A percentile compares a stretch with the other conserved stretches of the same genome.
These are phyloP conservation scores for Tetrapisispora pingtungensis DNA, from an alignment of 805 yeast genomes.

Conservation along the genomic window DNA sequence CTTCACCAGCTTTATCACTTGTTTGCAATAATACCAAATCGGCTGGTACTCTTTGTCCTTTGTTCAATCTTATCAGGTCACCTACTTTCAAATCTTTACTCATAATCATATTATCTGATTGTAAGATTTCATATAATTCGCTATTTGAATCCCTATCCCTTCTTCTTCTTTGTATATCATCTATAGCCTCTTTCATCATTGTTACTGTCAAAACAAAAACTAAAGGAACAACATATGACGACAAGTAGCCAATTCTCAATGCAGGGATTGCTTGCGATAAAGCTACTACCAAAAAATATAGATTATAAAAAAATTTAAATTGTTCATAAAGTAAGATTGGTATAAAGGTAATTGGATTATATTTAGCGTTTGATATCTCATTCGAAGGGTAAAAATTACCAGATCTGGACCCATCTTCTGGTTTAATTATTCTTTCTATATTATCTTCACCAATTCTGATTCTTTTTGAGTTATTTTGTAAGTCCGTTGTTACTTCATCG, in stretches of 20 bases:
- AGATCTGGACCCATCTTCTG: slow-evolving; percentile 30
- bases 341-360: slow-evolving; percentile 75
- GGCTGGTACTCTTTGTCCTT: slow-evolving; percentile 86
- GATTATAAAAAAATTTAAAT: slow-evolving; percentile 90
- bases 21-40: slow-evolving; percentile 80
- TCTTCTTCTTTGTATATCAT: slow-evolving; percentile 82
- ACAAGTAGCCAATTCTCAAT: slow-evolving; percentile 82
- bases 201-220: slow-evolving; percentile 89
- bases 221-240: slow-evolving; percentile 87
- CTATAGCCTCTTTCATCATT: slow-evolving; percentile 91
- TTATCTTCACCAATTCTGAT: slow-evolving; percentile 16
- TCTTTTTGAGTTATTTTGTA: not conserved
- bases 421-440: slow-evolving; percentile 33
- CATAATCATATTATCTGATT: slow-evolving; percentile 34
- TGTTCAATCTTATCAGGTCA: slow-evolving; percentile 69
- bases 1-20: slow-evolving; percentile 71
- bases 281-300: slow-evolving; percentile 87
- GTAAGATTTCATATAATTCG: slow-evolving; percentile 67
- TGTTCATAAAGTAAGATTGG: slow-evolving; percentile 90
- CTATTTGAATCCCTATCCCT: slow-evolving; percentile 83
- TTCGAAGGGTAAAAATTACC: slow-evolving; percentile 31
- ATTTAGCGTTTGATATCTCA: slow-evolving; percentile 88
- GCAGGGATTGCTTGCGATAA: slow-evolving; percentile 86
- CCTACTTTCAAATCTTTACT: slow-evolving; percentile 72
- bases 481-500: slow-evolving; percentile 29